Conservation (phyloP, 495 filamentous ascomycete species). For the Halenospora varia region DNA sequence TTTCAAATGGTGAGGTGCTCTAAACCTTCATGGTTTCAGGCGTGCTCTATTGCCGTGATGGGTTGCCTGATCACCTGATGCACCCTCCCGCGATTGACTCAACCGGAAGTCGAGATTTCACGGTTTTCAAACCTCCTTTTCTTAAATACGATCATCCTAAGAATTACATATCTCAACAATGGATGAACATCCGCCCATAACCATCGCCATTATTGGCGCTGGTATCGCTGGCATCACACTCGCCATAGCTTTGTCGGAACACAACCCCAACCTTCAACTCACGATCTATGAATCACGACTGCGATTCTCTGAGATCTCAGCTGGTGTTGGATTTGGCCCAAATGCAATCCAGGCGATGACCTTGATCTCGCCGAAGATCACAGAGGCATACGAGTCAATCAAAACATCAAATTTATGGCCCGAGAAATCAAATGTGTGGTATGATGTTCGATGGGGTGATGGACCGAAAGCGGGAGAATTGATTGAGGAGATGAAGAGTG, state of each 20-base stretch:
- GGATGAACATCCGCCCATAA: not conserved
- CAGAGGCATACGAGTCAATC: conserved; percentile 26
- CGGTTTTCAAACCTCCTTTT: not conserved
- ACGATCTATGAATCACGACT: conserved; percentile 10
- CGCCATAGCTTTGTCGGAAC: conserved; percentile 7
- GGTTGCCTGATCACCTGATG: not conserved
- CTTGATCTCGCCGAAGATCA: conserved; percentile 42
- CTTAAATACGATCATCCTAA: not conserved
- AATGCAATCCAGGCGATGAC: conserved; percentile 54
- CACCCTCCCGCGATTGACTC: not conserved
- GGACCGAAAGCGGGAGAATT: not conserved
- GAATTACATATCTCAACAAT: not conserved
- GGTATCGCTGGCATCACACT: conserved; percentile 13
- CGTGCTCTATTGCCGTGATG: not conserved
- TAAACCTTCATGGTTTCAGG: not conserved
- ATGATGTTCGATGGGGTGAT: conserved; percentile 10
- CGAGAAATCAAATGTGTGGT: conserved; percentile 16
- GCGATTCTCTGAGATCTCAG: conserved; percentile 41
- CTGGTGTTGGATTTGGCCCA: conserved; percentile 55
- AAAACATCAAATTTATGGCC: conserved; percentile 6
- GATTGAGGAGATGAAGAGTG: conserved; percentile 15
- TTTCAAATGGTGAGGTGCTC: not conserved
- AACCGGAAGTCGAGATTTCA: not conserved
- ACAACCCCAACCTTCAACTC: not conserved
- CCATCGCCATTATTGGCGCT: conserved; percentile 15